phyloP scores from a whole-genome alignment of 2,329 filamentous ascomycete species.

The Thelonectria discophora region DNA sequence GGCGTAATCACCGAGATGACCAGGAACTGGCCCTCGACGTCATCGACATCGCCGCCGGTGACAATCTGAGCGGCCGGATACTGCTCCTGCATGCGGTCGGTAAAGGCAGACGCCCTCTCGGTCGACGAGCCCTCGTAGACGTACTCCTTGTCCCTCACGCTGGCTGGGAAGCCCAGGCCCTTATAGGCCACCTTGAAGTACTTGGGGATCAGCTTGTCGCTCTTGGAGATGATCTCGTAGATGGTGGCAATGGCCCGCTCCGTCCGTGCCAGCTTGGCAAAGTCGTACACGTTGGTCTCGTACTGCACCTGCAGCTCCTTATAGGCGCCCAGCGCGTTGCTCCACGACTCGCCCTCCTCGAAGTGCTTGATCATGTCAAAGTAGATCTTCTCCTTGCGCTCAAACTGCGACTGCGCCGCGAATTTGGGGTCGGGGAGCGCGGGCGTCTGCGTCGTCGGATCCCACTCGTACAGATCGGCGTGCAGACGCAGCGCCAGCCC shows the following conservation, averaged over 20 bases:
- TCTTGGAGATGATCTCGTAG: slow-evolving; percentile 87
- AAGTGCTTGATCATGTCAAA: slow-evolving; percentile 96
- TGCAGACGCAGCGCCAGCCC: slow-evolving; percentile 89
- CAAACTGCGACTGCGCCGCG: slow-evolving; percentile 85
- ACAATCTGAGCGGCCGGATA: slow-evolving; percentile 87
- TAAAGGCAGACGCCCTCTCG: slow-evolving; percentile 83
- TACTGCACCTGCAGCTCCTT: slow-evolving; percentile 93
- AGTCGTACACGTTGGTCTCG: slow-evolving; percentile 88
- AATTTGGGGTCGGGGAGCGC: slow-evolving; percentile 79
- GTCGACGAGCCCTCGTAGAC: slow-evolving; percentile 84
- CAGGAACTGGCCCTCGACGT: slow-evolving; percentile 90
- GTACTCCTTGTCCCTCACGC: slow-evolving; percentile 87
- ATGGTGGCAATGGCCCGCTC: slow-evolving; percentile 92
- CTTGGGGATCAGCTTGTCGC: slow-evolving; percentile 78
- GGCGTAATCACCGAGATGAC: slow-evolving; percentile 83
- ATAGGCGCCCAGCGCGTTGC: slow-evolving; percentile 85
- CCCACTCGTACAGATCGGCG: slow-evolving; percentile 93
- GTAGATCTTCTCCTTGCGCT: slow-evolving; percentile 90
- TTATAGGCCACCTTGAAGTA: slow-evolving; percentile 94
- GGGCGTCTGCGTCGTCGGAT: slow-evolving; percentile 72
- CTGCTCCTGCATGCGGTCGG: slow-evolving; percentile 90
- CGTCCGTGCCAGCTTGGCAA: slow-evolving; percentile 86
- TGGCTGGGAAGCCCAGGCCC: slow-evolving; percentile 85
- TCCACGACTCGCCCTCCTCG: slow-evolving; percentile 94
- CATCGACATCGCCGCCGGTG: slow-evolving; percentile 72